A percentile compares a stretch with the other conserved stretches of the same genome.
phyloP scores from a whole-genome alignment of 768 basidiomycete genomes.

The Tylopilus plumbeoviolaceoides region DNA sequence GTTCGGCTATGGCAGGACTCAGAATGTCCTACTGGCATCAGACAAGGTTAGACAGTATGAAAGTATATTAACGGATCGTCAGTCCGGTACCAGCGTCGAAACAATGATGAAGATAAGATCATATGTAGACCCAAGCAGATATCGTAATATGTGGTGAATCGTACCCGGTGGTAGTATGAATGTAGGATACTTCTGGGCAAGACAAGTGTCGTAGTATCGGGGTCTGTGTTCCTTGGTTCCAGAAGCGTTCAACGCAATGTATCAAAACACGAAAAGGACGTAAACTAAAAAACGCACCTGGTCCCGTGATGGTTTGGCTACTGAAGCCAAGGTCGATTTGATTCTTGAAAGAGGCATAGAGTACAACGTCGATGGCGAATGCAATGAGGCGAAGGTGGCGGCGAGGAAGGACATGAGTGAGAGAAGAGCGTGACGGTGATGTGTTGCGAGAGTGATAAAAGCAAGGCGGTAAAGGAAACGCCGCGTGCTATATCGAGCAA shows the following conservation, averaged over 20 bases:
- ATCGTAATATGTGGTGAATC: too few species aligned
- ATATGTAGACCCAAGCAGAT: not conserved
- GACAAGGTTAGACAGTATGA: too few species aligned
- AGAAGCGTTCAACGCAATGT: too few species aligned
- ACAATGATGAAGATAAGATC: not conserved
- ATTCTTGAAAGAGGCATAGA: conserved; percentile 58
- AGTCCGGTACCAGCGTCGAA: not conserved
- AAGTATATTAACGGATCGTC: too few species aligned
- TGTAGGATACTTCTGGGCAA: not conserved
- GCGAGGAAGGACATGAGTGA: conserved; percentile 63
- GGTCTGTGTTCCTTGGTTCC: conserved; percentile 20
- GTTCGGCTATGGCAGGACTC: too few species aligned
- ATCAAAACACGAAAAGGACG: not conserved
- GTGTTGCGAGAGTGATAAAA: conserved; percentile 53
- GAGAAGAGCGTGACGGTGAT: conserved; percentile 41
- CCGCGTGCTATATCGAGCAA: conserved; percentile 36
- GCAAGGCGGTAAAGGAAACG: conserved; percentile 38
- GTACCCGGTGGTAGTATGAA: too few species aligned
- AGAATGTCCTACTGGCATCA: too few species aligned
- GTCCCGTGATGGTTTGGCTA: conserved; percentile 50
- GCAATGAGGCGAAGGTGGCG: conserved; percentile 65
- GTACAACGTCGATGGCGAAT: conserved; percentile 73
- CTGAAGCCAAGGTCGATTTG: conserved; percentile 46
- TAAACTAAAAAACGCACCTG: conserved; percentile 43
- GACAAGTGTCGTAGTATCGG: not conserved